These are phyloP conservation scores for Lignosus rhinocerotis DNA, from an alignment of 1,284 basidiomycete species.

Conservation along the genomic window DNA sequence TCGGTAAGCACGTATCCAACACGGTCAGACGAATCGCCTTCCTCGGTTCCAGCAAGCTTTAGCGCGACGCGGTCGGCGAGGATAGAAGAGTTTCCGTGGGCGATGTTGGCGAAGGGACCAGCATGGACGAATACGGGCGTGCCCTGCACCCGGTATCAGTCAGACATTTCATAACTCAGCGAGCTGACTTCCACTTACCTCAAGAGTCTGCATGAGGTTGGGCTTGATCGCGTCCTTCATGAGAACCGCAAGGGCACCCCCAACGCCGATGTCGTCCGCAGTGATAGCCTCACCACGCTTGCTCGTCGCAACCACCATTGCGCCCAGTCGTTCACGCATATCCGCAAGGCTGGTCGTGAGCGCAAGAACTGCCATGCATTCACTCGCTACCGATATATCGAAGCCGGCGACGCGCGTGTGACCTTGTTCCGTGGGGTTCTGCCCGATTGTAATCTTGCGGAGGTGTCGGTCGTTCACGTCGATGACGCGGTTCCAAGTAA, in stretches of 20 bases:
- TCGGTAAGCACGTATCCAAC: slow-evolving; percentile 97
- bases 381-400: slow-evolving; percentile 96
- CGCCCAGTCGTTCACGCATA: slow-evolving; percentile 90
- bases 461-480: slow-evolving; percentile 98
- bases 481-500: slow-evolving; percentile 98
- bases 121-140: slow-evolving; percentile 99
- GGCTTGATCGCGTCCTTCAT: slow-evolving; percentile 99
- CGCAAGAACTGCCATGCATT: slow-evolving; percentile 98
- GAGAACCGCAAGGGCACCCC: slow-evolving; percentile 94
- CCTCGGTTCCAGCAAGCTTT: slow-evolving; percentile 96
- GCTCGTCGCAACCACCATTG: slow-evolving; percentile 97
- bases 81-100: slow-evolving; percentile 98
- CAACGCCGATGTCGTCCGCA: slow-evolving; percentile 95
- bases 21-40: slow-evolving; percentile 80
- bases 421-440: slow-evolving; percentile 89
- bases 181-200: slow-evolving; percentile 45
- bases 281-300: slow-evolving; percentile 92
- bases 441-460: slow-evolving; percentile 92
- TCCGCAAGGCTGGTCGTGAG: slow-evolving; percentile 87
- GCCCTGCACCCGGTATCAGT: slow-evolving; percentile 49
- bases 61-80: slow-evolving; percentile 95
- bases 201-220: slow-evolving; percentile 97
- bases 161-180: not conserved
- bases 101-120: slow-evolving; percentile 98
- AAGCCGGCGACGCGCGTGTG: slow-evolving; percentile 89